Evolutionary conservation across 2,329 filamentous ascomycete genomes (phyloP), one percentile per base, ranked within the genome.

Genomic region (Hypoxylon sp.): DNA sequence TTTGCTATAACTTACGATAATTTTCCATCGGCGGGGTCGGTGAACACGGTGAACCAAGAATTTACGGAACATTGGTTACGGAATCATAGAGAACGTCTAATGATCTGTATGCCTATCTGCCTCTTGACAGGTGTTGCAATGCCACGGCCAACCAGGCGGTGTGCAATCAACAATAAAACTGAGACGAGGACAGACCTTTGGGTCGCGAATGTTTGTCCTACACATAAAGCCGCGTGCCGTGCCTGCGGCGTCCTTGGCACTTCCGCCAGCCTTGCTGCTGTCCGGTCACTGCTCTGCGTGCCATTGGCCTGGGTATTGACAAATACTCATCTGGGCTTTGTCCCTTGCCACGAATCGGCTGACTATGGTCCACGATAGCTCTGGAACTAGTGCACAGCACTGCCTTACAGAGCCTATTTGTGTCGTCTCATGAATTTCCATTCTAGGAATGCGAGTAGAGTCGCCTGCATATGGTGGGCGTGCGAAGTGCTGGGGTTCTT

Each of bases 271-370:
- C 52, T 67, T 43, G 52, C 56, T 46, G 53, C 20, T 20, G 41
- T 59, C 30, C n/a, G 46, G 43, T 47, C 53, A 22, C 43, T 59
- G 34, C 30, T 41, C 20, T 26, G 44, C 32, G 10, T 60, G 44
- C 56, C 13, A 65, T 65, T 67, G 62, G 62, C 19, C 28, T 55
- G 37, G 50, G 37, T n/a, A 19, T 58, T 67, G 64, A 67, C 64
- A 65, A 65, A 67, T 67, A 54, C 51, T 43, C 15, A 37, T 24
- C 6, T 8, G 10, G 24, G 11, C 39, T 20, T 17, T 30, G 34
- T 53, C 57, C 54, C 56, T 56, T 62, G 51, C 56, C 44, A 61
- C 56, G 39, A 61, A 58, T 56, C 61, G 41, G 52, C 46, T 39
- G 47, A 48, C 34, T n/a, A 10, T 54, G 50, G 49, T 30, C 28